These are phyloP conservation scores for Fonsecaea multimorphosa DNA, from an alignment of 2,329 filamentous ascomycete species.

Conservation along the genomic window DNA sequence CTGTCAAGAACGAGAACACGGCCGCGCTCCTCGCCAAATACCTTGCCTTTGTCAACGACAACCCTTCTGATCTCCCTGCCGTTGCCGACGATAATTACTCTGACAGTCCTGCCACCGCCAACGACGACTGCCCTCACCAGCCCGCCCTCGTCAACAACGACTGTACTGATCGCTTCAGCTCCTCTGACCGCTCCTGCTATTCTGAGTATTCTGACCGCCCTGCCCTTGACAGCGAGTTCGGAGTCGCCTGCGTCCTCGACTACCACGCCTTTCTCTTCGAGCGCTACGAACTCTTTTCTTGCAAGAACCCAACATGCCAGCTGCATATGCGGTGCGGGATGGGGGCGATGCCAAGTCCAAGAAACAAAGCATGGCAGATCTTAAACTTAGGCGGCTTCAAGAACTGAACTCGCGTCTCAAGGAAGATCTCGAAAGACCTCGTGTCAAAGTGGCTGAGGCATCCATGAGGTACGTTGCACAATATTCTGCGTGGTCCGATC, in stretches of 20 bases:
- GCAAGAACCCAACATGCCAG: constrained; percentile 57
- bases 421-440: constrained; percentile 92
- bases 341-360: constrained; percentile 77
- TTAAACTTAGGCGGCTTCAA: constrained; percentile 93
- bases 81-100: too few species aligned
- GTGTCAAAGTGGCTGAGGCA: constrained; percentile 94
- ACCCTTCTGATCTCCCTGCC: too few species aligned
- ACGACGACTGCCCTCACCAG: too few species aligned
- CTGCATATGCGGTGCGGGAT: constrained; percentile 69
- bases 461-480: constrained; percentile 72
- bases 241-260: constrained; percentile 22
- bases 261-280: constrained; percentile 31
- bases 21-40: neutral
- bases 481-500: neutral
- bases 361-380: constrained; percentile 98
- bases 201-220: constrained; percentile 9
- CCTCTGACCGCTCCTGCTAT: too few species aligned
- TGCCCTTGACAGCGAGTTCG: constrained; percentile 8
- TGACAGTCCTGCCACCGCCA: too few species aligned
- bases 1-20: constrained; percentile 12
- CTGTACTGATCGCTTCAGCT: too few species aligned
- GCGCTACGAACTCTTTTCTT: constrained; percentile 24
- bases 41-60: too few species aligned
- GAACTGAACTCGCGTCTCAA: constrained; percentile 95
- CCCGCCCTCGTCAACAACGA: too few species aligned